A percentile compares a stretch with the other conserved stretches of the same genome.
Conservation (phyloP, 352 stramenopile genomes). For the Pythium biforme region DNA sequence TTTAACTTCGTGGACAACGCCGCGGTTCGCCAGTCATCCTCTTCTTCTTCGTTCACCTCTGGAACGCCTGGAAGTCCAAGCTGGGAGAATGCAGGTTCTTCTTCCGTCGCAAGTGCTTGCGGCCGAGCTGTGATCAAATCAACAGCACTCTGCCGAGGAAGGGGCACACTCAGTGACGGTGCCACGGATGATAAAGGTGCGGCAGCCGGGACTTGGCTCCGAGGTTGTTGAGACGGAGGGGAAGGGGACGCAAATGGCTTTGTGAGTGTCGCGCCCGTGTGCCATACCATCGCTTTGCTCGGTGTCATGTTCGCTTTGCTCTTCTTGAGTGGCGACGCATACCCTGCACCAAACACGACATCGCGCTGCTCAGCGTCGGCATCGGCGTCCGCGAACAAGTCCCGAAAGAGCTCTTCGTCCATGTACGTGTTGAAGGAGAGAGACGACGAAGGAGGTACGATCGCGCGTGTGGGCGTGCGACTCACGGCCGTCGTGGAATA, state of each 20-base stretch:
- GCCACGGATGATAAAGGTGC: background rate
- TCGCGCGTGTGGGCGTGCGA: slow-evolving; percentile 30
- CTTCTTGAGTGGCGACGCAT: background rate
- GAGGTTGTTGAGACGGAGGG: slow-evolving; percentile 3
- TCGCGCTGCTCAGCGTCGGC: slow-evolving; percentile 26
- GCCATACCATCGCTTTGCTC: slow-evolving; percentile 20
- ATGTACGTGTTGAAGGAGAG: slow-evolving; percentile 22
- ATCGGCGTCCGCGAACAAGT: slow-evolving; percentile 47
- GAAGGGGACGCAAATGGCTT: slow-evolving; percentile 11
- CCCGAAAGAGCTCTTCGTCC: slow-evolving; percentile 69
- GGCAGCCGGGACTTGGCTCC: background rate
- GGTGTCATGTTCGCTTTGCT: slow-evolving; percentile 4
- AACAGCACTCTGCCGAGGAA: slow-evolving; percentile 43
- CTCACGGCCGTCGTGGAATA: slow-evolving; percentile 40
- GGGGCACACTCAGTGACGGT: slow-evolving; percentile 26
- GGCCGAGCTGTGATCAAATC: slow-evolving; percentile 45
- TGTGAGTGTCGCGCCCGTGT: slow-evolving; percentile 18
- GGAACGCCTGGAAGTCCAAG: slow-evolving; percentile 16
- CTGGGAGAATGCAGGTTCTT: slow-evolving; percentile 4
- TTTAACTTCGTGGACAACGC: background rate
- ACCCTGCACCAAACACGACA: background rate
- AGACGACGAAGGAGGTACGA: slow-evolving; percentile 6
- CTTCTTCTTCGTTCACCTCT: slow-evolving; percentile 32
- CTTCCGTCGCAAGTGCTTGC: slow-evolving; percentile 19
- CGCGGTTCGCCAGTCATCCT: slow-evolving; percentile 10